Conservation (phyloP, 176 grass and related monocot species). For the Rhynchospora tenuis region DNA sequence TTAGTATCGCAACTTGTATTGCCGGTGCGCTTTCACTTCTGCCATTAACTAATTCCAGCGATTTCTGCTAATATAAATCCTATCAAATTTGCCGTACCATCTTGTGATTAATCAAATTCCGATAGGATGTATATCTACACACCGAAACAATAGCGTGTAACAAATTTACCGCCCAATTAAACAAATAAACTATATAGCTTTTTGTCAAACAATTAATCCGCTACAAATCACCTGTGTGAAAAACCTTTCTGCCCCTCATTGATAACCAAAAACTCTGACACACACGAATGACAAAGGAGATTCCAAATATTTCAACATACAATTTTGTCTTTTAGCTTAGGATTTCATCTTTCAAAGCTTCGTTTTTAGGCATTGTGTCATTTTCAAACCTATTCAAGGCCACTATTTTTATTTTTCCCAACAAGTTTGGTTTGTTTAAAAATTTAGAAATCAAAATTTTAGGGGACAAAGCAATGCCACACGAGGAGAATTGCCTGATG, state of each 20-base stretch:
- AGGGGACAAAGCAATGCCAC: slow-evolving; percentile 38
- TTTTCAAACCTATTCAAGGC: slow-evolving; percentile 34
- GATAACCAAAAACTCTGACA: neutral
- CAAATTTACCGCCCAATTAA: neutral
- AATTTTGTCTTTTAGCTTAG: slow-evolving; percentile 15
- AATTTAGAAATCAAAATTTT: neutral
- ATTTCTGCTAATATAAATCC: neutral
- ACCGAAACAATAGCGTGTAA: neutral
- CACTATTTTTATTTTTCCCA: slow-evolving; percentile 18
- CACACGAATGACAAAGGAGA: neutral
- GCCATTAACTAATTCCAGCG: no score
- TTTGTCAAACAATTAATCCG: neutral
- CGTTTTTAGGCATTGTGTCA: slow-evolving; percentile 37
- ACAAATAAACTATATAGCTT: neutral
- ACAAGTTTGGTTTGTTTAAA: slow-evolving; percentile 19
- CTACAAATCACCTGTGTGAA: neutral
- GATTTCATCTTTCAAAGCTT: neutral
- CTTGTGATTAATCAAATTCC: neutral
- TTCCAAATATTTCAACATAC: neutral
- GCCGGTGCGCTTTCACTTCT: no score
- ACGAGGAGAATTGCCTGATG: slow-evolving; percentile 38
- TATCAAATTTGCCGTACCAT: neutral
- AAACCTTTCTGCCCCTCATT: neutral
- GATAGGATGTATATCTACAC: neutral
- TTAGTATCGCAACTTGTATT: no score